Evolutionary conservation across 805 yeast genomes (phyloP), one percentile per base, ranked within the genome.

Genomic region (Candida ulmi): DNA sequence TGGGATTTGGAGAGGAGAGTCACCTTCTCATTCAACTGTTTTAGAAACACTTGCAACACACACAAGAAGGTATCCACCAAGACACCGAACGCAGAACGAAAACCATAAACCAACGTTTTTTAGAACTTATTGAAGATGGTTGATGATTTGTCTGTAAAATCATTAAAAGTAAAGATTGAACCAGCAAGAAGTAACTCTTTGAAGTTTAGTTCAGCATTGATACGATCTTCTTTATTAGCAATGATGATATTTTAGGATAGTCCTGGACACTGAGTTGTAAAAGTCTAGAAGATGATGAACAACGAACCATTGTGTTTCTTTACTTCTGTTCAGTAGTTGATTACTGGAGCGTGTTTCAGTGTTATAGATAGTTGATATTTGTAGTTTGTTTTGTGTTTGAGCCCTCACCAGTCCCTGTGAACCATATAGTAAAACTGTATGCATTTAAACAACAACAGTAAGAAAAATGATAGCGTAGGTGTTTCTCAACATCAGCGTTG

Each of bases 11-110:
- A 88, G 87, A 4, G 98, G 96, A 0, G 95, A 71, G 50, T 87
- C 85, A 8, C 86, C 87, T 11, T 72, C 71, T 96, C 97, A 90
- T 2, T 96, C 95, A 48, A 83, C 78, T 2, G 90, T 76, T 53
- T 86, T 84, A 1, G 96, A 80, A 2, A 88, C 90, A 0, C 98
- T 97, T 24, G 87, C 96, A 12, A 91, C 98, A 53, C 91, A 90
- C 59, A 86, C 83, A 59, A 65, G 87, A 56, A 90, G 57, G 45
- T 88, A 72, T 63, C 93, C 99, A 81, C 80, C 30, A 90, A 57
- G 9, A 91, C 65, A 58, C 96, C 88, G 44, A 88, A 69, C 2
- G 72, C 38, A 30, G 91, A 75, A 37, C 97, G 67, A 12, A 78
- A 38, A 0, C 82, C 86, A 60, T 90, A 93, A 0, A 73, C 61